These are phyloP conservation scores for Ophiorrhiza pumila DNA, from an alignment of 257 asterid genomes.

Conservation along the genomic window DNA sequence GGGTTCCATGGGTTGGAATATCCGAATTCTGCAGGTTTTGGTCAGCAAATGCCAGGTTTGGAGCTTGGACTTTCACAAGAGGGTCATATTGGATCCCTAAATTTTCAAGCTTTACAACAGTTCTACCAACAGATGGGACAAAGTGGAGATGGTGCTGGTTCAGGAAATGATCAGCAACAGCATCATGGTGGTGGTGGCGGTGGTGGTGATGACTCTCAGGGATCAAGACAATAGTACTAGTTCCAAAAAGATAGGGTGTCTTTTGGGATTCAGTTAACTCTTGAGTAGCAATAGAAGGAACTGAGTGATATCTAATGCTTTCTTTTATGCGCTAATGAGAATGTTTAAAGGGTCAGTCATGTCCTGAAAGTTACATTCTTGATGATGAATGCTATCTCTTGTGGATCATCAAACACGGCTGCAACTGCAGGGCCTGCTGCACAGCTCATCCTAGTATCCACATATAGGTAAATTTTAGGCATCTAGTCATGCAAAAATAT, in stretches of 20 bases:
- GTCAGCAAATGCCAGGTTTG: constrained; percentile 50
- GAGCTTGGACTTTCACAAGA: constrained; percentile 85
- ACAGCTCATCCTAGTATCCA: constrained; percentile 22
- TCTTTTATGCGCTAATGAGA: constrained; percentile 14
- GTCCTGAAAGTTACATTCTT: background rate
- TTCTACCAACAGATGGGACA: constrained; percentile 61
- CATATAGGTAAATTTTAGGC: constrained; percentile 26
- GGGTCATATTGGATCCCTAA: constrained; percentile 51
- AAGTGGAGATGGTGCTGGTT: constrained; percentile 28
- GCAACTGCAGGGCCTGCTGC: constrained; percentile 29
- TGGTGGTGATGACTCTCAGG: constrained; percentile 43
- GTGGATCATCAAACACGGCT: constrained; percentile 18
- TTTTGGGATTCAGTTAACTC: constrained; percentile 4
- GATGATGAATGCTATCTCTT: background rate
- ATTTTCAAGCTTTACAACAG: constrained; percentile 49
- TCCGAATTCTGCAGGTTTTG: constrained; percentile 23
- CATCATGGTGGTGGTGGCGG: constrained; percentile 15
- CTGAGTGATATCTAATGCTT: constrained; percentile 17
- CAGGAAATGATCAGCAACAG: constrained; percentile 21
- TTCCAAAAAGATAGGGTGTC: background rate
- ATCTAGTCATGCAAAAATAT: background rate
- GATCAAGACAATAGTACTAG: constrained; percentile 31
- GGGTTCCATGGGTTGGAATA: constrained; percentile 43
- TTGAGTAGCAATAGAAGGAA: constrained; percentile 17
- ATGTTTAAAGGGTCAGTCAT: constrained; percentile 3